Base-by-base conservation (phyloP, 148 eudicot genomes). In the Beta vulgaris region DNA sequence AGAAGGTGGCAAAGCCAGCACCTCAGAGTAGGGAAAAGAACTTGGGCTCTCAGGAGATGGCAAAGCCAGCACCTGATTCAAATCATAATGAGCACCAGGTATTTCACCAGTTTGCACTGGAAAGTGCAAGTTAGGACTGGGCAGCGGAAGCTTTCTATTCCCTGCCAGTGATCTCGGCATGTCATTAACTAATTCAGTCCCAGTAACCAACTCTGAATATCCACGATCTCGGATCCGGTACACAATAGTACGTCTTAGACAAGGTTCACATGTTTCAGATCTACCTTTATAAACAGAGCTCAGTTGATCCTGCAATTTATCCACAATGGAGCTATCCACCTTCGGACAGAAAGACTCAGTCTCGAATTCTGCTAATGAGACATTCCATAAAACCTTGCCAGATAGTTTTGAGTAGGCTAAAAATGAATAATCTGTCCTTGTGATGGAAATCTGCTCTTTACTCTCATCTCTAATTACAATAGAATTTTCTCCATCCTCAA, bases 391-490 rank as follows among this genome's bases (percentile, higher is more conserved):
- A 53, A 87, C 78, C 66, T 85, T 55, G 42, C 85, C 85, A 62
- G 84, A 81, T 63, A 64, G 44, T 42, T 71, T 75, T 64, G 82
- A 82, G 72, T 83, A 84, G 36, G 83, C 86, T 61, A 81, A 77
- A 59, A 89, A 73, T 16, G 82, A 77, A 81, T 89, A 89, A 73
- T 89, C 93, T 31, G 81, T 87, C 71, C 93, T 89, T 40, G 86
- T 87, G 55, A 89, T 75, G 35, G 86, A 75, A 26, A 89, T 83
- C 40, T 83, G 81, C 55, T 84, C 82, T 62, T 78, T 64, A 63
- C 68, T 74, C 29, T 78, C 76, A 25, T 73, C 86, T 59, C 54
- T 46, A 71, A 85, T 43, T 66, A 77, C 37, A 36, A 78, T 48
- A 65, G 82, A 48, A 76, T 84, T 82, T 77, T 84, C 84, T 43